phyloP scores from a whole-genome alignment of 1,284 basidiomycete genomes.

The Wolfiporia cocos region DNA sequence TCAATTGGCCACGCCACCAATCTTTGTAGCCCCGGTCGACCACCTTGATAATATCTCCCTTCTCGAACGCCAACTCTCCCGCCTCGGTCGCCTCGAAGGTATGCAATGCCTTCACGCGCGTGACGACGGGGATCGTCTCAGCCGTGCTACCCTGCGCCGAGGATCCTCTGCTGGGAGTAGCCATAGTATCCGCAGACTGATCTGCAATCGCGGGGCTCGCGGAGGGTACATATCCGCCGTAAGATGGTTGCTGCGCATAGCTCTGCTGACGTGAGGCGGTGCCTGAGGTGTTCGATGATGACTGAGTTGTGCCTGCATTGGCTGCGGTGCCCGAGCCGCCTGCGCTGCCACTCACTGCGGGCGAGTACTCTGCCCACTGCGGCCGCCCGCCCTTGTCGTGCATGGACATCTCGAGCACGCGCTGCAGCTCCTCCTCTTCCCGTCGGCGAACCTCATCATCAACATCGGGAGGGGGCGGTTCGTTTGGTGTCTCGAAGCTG shows the following conservation, averaged over 20 bases:
- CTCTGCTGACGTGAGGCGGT: slow-evolving; percentile 14
- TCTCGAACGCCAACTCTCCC: slow-evolving; percentile 90
- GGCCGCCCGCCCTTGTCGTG: slow-evolving; percentile 79
- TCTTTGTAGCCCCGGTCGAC: slow-evolving; percentile 94
- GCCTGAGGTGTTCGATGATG: slow-evolving; percentile 12
- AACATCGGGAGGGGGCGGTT: slow-evolving; percentile 61
- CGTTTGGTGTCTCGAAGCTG: slow-evolving; percentile 61
- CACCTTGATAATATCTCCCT: slow-evolving; percentile 95
- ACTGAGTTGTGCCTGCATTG: slow-evolving; percentile 17
- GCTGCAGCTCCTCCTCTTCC: slow-evolving; percentile 91
- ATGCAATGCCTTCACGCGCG: slow-evolving; percentile 87
- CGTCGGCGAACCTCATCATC: slow-evolving; percentile 76
- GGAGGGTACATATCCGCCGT: slow-evolving; percentile 27
- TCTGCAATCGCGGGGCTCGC: slow-evolving; percentile 26
- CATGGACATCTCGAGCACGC: slow-evolving; percentile 85
- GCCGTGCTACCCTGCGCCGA: slow-evolving; percentile 17
- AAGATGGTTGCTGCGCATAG: slow-evolving; percentile 15
- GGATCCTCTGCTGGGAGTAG: slow-evolving; percentile 27
- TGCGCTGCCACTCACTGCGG: slow-evolving; percentile 34
- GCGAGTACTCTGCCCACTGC: slow-evolving; percentile 40
- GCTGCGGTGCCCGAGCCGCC: slow-evolving; percentile 19
- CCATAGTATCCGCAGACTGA: slow-evolving; percentile 14
- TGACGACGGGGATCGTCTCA: slow-evolving; percentile 45
- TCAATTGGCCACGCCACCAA: slow-evolving; percentile 97
- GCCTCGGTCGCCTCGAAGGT: slow-evolving; percentile 86